Percentiles rank a stretch among this genome's conserved stretches.
Evolutionary conservation across 495 filamentous ascomycete species (phyloP).

Genomic region (Penicillium salamii): DNA sequence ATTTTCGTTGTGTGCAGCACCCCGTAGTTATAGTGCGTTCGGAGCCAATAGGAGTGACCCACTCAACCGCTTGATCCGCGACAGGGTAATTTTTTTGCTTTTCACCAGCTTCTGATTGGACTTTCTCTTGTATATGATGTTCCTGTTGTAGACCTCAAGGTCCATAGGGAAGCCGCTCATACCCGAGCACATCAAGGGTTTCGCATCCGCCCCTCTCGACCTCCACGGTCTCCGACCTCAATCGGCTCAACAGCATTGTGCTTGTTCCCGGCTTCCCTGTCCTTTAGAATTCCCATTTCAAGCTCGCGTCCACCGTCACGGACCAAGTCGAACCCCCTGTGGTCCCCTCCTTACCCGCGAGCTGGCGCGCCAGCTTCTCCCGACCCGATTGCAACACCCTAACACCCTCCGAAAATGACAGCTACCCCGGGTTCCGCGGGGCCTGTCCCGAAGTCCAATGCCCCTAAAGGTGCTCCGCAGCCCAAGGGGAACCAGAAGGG

Average conservation of each 20-base stretch:
- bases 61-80: constrained; percentile 33
- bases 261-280: constrained; percentile 26
- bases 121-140: constrained; percentile 21
- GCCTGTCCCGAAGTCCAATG: not conserved
- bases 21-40: constrained; percentile 3
- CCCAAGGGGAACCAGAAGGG: constrained; percentile 16
- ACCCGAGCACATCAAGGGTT: constrained; percentile 29
- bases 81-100: constrained; percentile 22
- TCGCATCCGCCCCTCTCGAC: constrained; percentile 2
- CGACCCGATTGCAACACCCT: not conserved
- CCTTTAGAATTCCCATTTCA: not conserved
- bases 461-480: constrained; percentile 7
- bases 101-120: constrained; percentile 4
- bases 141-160: constrained; percentile 16
- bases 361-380: constrained; percentile 1
- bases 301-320: not conserved
- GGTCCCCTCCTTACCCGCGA: not conserved
- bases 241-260: constrained; percentile 12
- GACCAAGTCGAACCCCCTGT: not conserved
- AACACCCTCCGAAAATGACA: constrained; percentile 8
- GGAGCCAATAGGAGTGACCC: constrained; percentile 30
- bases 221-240: constrained; percentile 9
- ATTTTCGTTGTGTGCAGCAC: not conserved
- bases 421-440: constrained; percentile 2
- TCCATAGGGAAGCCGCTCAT: constrained; percentile 25